Evolutionary conservation across 768 basidiomycete species (phyloP).

Genomic region (Imleria badia): DNA sequence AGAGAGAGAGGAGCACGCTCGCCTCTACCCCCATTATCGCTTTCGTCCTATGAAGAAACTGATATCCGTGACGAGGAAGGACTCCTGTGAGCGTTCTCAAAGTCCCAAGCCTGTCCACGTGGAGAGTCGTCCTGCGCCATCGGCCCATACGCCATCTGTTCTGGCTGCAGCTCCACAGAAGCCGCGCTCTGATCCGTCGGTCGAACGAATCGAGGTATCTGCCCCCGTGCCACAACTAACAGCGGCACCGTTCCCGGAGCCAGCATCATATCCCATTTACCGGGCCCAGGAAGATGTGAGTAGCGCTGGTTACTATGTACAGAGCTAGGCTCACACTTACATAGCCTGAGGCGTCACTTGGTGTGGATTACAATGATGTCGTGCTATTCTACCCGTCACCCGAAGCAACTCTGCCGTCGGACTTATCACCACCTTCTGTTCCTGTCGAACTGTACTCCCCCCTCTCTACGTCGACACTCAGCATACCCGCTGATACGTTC

Average conservation of each 20-base stretch:
- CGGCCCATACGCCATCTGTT: slow-evolving; percentile 16
- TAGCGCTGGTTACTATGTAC: not conserved
- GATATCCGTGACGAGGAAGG: slow-evolving; percentile 17
- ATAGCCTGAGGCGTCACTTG: not conserved
- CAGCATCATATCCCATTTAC: not conserved
- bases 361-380: not conserved
- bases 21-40: slow-evolving; percentile 59
- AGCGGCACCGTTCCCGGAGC: not conserved
- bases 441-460: slow-evolving; percentile 1
- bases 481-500: slow-evolving; percentile 3
- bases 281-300: slow-evolving; percentile 9
- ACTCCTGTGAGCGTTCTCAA: slow-evolving; percentile 14
- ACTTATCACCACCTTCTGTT: slow-evolving; percentile 1
- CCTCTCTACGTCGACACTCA: not conserved
- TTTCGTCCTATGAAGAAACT: slow-evolving; percentile 55
- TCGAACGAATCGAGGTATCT: not conserved
- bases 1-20: slow-evolving; percentile 58
- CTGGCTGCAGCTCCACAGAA: slow-evolving; percentile 6
- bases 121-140: slow-evolving; percentile 3
- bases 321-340: not conserved
- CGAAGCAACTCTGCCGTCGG: not conserved
- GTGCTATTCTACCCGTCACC: not conserved
- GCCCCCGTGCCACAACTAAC: not conserved
- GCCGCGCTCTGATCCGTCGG: slow-evolving; percentile 1
- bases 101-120: not conserved